phyloP scores from a whole-genome alignment of 225 moss, liverwort and hornwort species.

The Polytrichum formosum region DNA sequence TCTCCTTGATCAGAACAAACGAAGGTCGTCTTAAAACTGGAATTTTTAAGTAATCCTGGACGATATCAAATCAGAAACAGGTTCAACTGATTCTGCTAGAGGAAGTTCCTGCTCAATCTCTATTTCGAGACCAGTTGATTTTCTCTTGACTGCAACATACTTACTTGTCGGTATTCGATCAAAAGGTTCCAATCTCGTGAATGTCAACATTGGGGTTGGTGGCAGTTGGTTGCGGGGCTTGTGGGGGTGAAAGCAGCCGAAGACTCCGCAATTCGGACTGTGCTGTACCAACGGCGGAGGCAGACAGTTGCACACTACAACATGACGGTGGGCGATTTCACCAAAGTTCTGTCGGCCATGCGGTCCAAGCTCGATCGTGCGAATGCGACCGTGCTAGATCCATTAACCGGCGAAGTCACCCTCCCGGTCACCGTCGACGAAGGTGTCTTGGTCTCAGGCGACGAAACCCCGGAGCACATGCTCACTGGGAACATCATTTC shows the following conservation, averaged over 20 bases:
- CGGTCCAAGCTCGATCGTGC: constrained; percentile 30
- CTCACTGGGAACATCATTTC: constrained; percentile 41
- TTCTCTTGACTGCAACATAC: too few species aligned
- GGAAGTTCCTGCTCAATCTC: too few species aligned
- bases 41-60: background rate
- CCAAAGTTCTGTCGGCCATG: constrained; percentile 27
- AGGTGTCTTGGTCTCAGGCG: constrained; percentile 21
- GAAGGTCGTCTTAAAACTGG: background rate
- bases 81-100: too few species aligned
- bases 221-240: constrained; percentile 47
- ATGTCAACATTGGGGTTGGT: background rate
- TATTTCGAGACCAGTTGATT: too few species aligned
- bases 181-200: too few species aligned
- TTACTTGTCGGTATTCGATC: too few species aligned
- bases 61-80: too few species aligned
- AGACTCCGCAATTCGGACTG: constrained; percentile 43
- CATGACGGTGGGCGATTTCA: constrained; percentile 39
- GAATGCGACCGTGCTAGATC: constrained; percentile 6
- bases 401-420: constrained; percentile 13
- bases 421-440: constrained; percentile 26
- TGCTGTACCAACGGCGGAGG: constrained; percentile 35
- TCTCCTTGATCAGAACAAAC: too few species aligned
- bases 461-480: constrained; percentile 27
- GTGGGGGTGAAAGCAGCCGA: constrained; percentile 51
- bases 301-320: constrained; percentile 41